Evolutionary conservation across 2,329 filamentous ascomycete species (phyloP).

Genomic region (Cytospora chrysosperma): DNA sequence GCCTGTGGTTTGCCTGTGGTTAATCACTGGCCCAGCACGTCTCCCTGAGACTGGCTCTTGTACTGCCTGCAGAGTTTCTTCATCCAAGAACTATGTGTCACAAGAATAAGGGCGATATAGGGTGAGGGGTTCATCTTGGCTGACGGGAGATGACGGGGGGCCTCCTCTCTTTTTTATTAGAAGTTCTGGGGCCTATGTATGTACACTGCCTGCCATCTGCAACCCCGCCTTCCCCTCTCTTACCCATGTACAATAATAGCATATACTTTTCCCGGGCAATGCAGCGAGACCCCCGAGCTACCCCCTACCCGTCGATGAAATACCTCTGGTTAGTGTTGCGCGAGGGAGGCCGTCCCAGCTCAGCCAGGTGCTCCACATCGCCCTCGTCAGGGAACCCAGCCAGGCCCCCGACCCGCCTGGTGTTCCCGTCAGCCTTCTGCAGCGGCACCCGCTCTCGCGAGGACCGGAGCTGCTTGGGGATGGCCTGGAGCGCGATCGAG

Average conservation of each 20-base stretch:
- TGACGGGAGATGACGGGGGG: not conserved
- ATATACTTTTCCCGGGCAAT: not conserved
- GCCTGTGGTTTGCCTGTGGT: no score
- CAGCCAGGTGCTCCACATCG: constrained; percentile 33
- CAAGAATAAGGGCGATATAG: no score
- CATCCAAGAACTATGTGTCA: no score
- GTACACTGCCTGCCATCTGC: not conserved
- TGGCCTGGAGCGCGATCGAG: constrained; percentile 8
- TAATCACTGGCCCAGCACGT: no score
- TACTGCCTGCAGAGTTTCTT: no score
- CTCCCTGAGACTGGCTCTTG: no score
- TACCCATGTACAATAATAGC: not conserved
- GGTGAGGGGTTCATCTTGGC: no score
- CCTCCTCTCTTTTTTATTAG: not conserved
- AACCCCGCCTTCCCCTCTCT: no score
- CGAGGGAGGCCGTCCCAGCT: constrained; percentile 28
- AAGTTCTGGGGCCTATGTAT: no score
- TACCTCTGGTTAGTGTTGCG: constrained; percentile 28
- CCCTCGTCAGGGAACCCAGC: constrained; percentile 30
- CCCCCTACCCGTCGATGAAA: constrained; percentile 20
- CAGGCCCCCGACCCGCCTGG: constrained; percentile 3
- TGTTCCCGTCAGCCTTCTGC: constrained; percentile 3
- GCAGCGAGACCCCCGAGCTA: not conserved
- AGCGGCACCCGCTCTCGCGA: constrained; percentile 14
- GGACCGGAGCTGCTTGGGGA: constrained; percentile 10